phyloP scores from a whole-genome alignment of 83 land plant species.

The Picea abies region DNA sequence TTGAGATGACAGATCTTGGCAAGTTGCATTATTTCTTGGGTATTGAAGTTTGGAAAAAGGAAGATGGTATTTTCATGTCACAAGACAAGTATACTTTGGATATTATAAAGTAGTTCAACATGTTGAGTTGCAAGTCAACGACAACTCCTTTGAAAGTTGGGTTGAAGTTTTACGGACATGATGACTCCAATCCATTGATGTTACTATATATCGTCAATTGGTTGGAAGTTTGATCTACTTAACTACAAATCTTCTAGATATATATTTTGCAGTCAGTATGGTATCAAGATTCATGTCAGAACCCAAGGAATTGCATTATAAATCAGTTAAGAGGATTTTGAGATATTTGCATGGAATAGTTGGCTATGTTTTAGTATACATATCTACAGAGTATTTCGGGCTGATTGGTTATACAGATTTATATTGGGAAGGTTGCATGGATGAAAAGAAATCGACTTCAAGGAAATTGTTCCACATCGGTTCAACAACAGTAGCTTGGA shows the following conservation, averaged over 20 bases:
- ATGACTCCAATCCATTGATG: neutral
- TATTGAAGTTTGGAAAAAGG: neutral
- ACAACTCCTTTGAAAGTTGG: neutral
- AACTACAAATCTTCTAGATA: neutral
- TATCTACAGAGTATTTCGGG: neutral
- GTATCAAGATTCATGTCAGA: neutral
- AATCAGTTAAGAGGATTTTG: neutral
- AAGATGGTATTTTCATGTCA: slow-evolving; percentile 15
- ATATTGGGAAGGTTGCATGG: neutral
- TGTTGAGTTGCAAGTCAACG: slow-evolving; percentile 16
- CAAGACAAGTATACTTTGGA: slow-evolving; percentile 23
- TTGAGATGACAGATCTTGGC: too few species aligned
- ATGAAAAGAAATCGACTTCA: neutral
- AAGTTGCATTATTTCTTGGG: too few species aligned
- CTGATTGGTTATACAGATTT: neutral
- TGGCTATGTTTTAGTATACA: neutral
- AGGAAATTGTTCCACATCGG: too few species aligned
- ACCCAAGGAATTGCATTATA: neutral
- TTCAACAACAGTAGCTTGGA: too few species aligned
- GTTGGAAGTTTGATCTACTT: neutral
- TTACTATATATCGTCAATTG: neutral
- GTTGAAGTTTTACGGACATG: slow-evolving; percentile 15
- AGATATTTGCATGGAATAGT: neutral
- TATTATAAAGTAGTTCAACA: slow-evolving; percentile 19
- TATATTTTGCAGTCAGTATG: neutral